phyloP scores from a whole-genome alignment of 2,329 filamentous ascomycete species.

The Alternaria sp. region DNA sequence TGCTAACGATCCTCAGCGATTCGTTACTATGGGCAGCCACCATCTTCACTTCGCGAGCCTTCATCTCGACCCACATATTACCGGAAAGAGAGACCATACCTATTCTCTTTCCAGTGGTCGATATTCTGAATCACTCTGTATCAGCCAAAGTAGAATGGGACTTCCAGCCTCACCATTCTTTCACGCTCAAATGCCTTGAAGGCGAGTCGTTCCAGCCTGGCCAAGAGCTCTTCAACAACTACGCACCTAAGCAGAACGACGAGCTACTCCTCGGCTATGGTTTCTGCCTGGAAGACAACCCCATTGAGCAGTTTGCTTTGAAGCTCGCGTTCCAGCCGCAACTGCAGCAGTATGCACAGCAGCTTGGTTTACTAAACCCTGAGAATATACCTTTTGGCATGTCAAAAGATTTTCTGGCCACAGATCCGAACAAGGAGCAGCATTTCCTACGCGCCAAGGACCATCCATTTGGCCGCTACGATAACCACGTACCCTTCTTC shows the following conservation, averaged over 20 bases:
- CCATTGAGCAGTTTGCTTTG: constrained; percentile 54
- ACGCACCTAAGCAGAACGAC: constrained; percentile 60
- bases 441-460: constrained; percentile 41
- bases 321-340: constrained; percentile 50
- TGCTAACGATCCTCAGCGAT: constrained; percentile 47
- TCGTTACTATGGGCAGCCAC: constrained; percentile 59
- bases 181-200: constrained; percentile 49
- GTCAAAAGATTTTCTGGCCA: constrained; percentile 24
- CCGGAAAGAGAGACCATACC: constrained; percentile 38
- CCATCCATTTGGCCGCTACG: constrained; percentile 45
- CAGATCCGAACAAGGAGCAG: constrained; percentile 36
- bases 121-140: constrained; percentile 57
- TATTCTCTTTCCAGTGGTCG: constrained; percentile 58
- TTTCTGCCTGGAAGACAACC: constrained; percentile 57
- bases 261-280: constrained; percentile 61
- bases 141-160: constrained; percentile 57
- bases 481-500: constrained; percentile 35
- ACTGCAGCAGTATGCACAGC: constrained; percentile 26
- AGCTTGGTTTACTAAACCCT: constrained; percentile 20
- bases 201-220: constrained; percentile 43
- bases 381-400: constrained; percentile 36
- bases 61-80: constrained; percentile 51
- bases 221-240: constrained; percentile 60
- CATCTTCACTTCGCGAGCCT: constrained; percentile 59
- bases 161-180: constrained; percentile 37